phyloP scores from a whole-genome alignment of 2,329 filamentous ascomycete genomes.

The Ophiocordyceps camponoti-rufipedis region DNA sequence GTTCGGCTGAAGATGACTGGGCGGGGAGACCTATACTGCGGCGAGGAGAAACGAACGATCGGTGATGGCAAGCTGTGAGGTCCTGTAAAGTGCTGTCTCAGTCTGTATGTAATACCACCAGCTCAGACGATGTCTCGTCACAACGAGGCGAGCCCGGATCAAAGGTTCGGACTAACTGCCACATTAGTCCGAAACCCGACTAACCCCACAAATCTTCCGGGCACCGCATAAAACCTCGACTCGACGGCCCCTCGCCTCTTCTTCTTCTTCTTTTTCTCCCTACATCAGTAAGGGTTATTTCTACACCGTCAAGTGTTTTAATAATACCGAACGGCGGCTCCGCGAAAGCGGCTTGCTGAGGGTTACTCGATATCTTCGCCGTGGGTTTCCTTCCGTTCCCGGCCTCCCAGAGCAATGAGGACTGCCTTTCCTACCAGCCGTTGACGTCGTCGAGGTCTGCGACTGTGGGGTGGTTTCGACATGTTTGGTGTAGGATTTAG shows the following conservation, averaged over 20 bases:
- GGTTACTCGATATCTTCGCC: slow-evolving; percentile 22
- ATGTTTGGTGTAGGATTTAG: background rate
- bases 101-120: background rate
- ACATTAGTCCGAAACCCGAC: background rate
- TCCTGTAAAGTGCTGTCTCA: background rate
- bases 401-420: slow-evolving; percentile 28
- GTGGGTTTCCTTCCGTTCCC: slow-evolving; percentile 38
- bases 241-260: too few relatives aligned
- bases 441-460: slow-evolving; percentile 20
- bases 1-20: slow-evolving; percentile 12
- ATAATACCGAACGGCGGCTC: slow-evolving; percentile 26
- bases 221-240: slow-evolving; percentile 4
- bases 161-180: background rate
- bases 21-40: slow-evolving; percentile 21
- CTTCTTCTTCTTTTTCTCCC: slow-evolving; percentile 3
- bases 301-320: slow-evolving; percentile 33
- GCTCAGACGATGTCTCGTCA: background rate
- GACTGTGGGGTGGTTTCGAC: slow-evolving; percentile 35
- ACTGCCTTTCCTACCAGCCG: slow-evolving; percentile 29
- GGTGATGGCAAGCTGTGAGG: background rate
- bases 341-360: slow-evolving; percentile 36
- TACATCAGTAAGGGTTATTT: slow-evolving; percentile 26
- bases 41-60: slow-evolving; percentile 10
- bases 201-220: background rate
- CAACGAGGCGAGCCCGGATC: background rate